Evolutionary conservation across 345 rosid genomes (phyloP), one percentile per base, ranked within the genome.

Genomic region (Gossypium anomalum): DNA sequence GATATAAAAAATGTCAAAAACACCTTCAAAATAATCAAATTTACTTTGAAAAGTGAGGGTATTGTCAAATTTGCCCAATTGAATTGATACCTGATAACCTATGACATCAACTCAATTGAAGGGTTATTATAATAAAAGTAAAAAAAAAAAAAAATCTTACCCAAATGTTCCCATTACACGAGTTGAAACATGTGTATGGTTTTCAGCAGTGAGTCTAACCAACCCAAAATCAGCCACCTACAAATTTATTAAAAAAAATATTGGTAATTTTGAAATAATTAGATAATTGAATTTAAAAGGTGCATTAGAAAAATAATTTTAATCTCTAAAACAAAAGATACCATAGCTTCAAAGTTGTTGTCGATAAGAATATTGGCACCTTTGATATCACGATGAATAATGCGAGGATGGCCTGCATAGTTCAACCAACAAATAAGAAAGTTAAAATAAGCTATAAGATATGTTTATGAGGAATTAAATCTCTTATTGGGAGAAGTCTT

Each of bases 91-190:
- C 41, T 34, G 0, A 34, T 34, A 34, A 6, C 7, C 1, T 5
- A 1, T 34, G 41, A 4, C 41, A 34, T 34, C 41, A 34, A 34
- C 41, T 34, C 7, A 34, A 5, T 34, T 0, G 7, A 34, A 34
- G 7, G 41, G 7, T 4, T 34, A 4, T 34, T 34, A 34, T 34
- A 34, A 34, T 34, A 5, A 7, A 34, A 34, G 41, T 5, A 5
- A 5, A 34, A 34, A 34, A 6, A 29, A 25, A 16, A 16, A 52
- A 16, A 3, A 29, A 23, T 34, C 74, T 83, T 73, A 94, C 98
- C 98, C 98, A 34, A 95, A 95, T 60, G 97, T 93, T 70, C 99
- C 99, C 98, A 95, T 93, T 41, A 95, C 94, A 43, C 99, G 94
- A 16, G 99, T 95, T 16, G 99, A 95, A 56, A 95, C 97, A 77